Evolutionary conservation across 192 early-diverging fungal species (phyloP).

Genomic region (Coemansia sp.): DNA sequence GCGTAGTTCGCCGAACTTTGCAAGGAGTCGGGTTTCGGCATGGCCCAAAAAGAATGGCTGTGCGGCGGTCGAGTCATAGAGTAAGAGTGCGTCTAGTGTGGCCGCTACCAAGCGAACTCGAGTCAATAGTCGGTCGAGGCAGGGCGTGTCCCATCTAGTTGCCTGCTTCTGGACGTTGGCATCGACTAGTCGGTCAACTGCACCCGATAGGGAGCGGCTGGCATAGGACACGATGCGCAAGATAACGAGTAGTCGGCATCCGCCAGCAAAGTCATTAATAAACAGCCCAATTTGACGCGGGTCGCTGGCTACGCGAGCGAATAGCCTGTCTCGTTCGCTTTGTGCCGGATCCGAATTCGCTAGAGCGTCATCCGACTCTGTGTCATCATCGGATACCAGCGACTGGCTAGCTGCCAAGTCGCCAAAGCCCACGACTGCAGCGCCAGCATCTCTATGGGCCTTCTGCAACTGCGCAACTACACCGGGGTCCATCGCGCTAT

Average conservation of each 20-base stretch:
- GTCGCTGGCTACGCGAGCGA: background rate
- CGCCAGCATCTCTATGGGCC: background rate
- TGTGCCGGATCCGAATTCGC: background rate
- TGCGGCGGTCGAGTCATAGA: background rate
- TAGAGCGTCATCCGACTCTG: background rate
- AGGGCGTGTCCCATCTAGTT: slow-evolving; percentile 16
- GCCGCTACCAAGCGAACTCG: background rate
- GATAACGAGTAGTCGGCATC: slow-evolving; percentile 10
- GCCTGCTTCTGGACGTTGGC: slow-evolving; percentile 6
- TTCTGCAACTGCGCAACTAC: background rate
- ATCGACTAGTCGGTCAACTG: slow-evolving; percentile 12
- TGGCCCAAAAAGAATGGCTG: background rate
- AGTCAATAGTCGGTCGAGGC: slow-evolving; percentile 3
- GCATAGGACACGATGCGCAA: slow-evolving; percentile 8
- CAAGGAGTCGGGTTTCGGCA: slow-evolving; percentile 7
- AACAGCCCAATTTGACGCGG: background rate
- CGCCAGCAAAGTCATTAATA: slow-evolving; percentile 4
- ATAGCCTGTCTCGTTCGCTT: background rate
- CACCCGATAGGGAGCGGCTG: background rate
- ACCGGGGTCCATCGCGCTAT: background rate
- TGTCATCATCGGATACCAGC: background rate
- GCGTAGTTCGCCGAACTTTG: slow-evolving; percentile 34
- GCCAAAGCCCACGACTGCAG: background rate
- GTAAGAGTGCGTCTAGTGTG: slow-evolving; percentile 17
- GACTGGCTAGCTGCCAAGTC: background rate